phyloP scores from a whole-genome alignment of 805 yeast species.

The Sugiyamaella marilandica region DNA sequence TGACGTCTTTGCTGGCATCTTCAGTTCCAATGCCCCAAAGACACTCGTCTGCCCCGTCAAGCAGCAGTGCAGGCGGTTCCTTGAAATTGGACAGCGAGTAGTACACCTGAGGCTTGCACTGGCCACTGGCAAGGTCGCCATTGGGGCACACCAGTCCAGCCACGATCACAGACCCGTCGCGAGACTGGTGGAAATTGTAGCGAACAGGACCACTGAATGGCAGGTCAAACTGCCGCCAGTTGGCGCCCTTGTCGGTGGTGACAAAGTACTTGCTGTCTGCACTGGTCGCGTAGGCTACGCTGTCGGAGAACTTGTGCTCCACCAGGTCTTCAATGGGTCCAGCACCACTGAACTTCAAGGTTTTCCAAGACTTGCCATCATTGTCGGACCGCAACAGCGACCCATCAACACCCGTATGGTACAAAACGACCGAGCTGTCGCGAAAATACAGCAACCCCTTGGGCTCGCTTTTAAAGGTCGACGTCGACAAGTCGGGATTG shows the following conservation, averaged over 20 bases:
- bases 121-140: conserved; percentile 19
- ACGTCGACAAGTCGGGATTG: conserved; percentile 13
- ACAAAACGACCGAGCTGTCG: conserved; percentile 31
- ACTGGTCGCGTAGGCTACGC: conserved; percentile 39
- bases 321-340: conserved; percentile 30
- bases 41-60: conserved; percentile 28
- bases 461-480: conserved; percentile 11
- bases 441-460: conserved; percentile 33
- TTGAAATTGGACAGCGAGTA: conserved; percentile 46
- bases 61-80: conserved; percentile 30
- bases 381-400: conserved; percentile 43
- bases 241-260: conserved; percentile 40
- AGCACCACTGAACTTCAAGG: conserved; percentile 32
- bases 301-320: conserved; percentile 38
- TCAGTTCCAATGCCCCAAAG: conserved; percentile 27
- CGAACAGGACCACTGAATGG: conserved; percentile 17
- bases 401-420: conserved; percentile 19
- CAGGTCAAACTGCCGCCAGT: conserved; percentile 39
- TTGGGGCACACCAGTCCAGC: conserved; percentile 37
- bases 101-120: conserved; percentile 38
- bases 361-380: conserved; percentile 42
- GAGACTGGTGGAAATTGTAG: conserved; percentile 7
- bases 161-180: conserved; percentile 36
- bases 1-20: conserved; percentile 26
- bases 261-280: conserved; percentile 33